Conservation (phyloP, 768 basidiomycete genomes). For the Russula earlei region DNA sequence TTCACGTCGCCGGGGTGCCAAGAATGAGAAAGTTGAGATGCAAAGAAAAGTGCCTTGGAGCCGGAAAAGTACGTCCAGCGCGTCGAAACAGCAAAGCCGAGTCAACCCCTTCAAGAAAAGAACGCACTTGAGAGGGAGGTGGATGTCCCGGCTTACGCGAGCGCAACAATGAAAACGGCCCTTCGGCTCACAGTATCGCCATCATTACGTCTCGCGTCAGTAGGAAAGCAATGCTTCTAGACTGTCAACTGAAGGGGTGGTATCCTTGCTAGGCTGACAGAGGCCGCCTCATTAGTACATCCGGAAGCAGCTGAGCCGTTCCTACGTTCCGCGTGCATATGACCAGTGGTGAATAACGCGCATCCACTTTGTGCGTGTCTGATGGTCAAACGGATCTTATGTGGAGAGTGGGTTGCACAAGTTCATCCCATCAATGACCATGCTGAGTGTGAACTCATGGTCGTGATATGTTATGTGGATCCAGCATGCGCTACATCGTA, state of each 20-base stretch:
- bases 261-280: not conserved
- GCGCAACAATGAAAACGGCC: not conserved
- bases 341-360: not conserved
- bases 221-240: not conserved
- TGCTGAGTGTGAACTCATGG: not conserved
- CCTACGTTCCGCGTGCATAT: not conserved
- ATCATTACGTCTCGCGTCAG: conserved; percentile 12
- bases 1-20: not conserved
- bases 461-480: not conserved
- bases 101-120: not conserved
- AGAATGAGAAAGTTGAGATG: not conserved
- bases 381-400: not conserved
- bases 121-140: not conserved
- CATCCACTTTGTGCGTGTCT: not conserved
- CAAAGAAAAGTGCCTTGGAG: not conserved
- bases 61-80: too few species aligned
- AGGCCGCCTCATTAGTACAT: not conserved
- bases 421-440: too few species aligned
- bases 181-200: not conserved
- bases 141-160: conserved; percentile 1
- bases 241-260: not conserved
- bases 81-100: not conserved
- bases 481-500: not conserved
- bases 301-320: not conserved
- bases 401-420: not conserved